Conservation (phyloP, 495 filamentous ascomycete genomes). For the Neurospora sp. region DNA sequence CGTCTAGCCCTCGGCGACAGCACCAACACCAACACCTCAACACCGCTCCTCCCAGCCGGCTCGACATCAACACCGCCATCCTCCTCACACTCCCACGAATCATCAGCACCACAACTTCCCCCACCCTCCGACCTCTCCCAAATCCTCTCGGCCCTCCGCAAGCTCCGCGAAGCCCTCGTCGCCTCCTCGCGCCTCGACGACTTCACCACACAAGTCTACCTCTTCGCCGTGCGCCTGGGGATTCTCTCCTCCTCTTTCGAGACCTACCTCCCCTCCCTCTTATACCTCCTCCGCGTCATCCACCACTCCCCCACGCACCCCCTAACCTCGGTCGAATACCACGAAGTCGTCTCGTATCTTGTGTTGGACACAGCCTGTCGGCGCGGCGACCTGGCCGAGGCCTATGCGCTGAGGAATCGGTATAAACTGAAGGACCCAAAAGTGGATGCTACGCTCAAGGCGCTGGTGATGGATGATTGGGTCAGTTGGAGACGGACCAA, state of each 20-base stretch:
- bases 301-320: conserved; percentile 34
- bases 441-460: conserved; percentile 55
- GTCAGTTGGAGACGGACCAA: conserved; percentile 63
- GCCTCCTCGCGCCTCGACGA: conserved; percentile 57
- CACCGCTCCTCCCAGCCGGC: neutral
- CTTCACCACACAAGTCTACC: conserved; percentile 60
- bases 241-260: conserved; percentile 72
- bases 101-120: neutral
- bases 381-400: conserved; percentile 61
- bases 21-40: neutral
- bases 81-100: neutral
- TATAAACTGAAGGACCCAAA: conserved; percentile 50
- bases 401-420: conserved; percentile 50
- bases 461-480: conserved; percentile 75
- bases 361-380: conserved; percentile 86
- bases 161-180: conserved; percentile 81
- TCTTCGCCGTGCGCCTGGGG: conserved; percentile 73
- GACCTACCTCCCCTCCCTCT: conserved; percentile 81
- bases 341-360: conserved; percentile 69
- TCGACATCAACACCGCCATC: neutral
- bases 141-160: conserved; percentile 67
- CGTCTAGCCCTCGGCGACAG: conserved; percentile 41
- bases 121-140: conserved; percentile 12
- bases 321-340: conserved; percentile 56
- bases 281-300: conserved; percentile 63